Conservation (phyloP, 1,284 basidiomycete species). For the Filobasidium uniguttulatum region DNA sequence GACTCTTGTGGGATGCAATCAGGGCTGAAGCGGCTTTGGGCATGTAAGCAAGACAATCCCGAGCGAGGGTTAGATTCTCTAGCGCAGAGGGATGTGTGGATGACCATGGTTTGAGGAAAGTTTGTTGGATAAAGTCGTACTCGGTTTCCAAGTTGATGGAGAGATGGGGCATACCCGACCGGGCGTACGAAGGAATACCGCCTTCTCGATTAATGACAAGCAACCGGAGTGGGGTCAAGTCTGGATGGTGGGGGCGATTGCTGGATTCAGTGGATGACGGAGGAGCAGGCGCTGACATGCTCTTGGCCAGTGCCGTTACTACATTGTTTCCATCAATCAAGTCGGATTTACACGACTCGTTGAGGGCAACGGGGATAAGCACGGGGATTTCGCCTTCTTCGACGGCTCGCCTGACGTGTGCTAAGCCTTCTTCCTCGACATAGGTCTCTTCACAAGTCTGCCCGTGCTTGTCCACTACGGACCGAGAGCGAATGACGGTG, state of each 20-base stretch:
- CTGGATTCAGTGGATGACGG: too few species aligned
- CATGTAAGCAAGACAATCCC: slow-evolving; percentile 82
- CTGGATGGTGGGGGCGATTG: too few species aligned
- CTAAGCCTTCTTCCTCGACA: slow-evolving; percentile 54
- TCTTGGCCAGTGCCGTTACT: slow-evolving; percentile 70
- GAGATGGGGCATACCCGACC: slow-evolving; percentile 84
- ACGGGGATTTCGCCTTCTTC: slow-evolving; percentile 90
- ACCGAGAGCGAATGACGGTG: slow-evolving; percentile 55
- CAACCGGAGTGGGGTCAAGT: slow-evolving; percentile 78
- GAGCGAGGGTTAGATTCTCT: slow-evolving; percentile 72
- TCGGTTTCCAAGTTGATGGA: slow-evolving; percentile 90
- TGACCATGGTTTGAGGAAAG: slow-evolving; percentile 67
- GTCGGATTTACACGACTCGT: slow-evolving; percentile 73
- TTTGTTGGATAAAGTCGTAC: slow-evolving; percentile 68
- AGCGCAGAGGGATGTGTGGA: slow-evolving; percentile 72
- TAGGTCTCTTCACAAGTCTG: slow-evolving; percentile 19
- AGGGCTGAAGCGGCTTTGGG: slow-evolving; percentile 83
- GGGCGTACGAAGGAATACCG: slow-evolving; percentile 93
- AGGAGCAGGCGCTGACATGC: slow-evolving; percentile 45
- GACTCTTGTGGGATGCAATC: slow-evolving; percentile 93
- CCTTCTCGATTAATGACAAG: slow-evolving; percentile 98
- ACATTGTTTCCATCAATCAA: slow-evolving; percentile 84
- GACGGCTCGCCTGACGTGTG: slow-evolving; percentile 73
- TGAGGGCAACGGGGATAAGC: slow-evolving; percentile 82
- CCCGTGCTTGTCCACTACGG: slow-evolving; percentile 19